Base-by-base conservation (phyloP, 2,329 filamentous ascomycete species). In the Cordyceps tenuipes region DNA sequence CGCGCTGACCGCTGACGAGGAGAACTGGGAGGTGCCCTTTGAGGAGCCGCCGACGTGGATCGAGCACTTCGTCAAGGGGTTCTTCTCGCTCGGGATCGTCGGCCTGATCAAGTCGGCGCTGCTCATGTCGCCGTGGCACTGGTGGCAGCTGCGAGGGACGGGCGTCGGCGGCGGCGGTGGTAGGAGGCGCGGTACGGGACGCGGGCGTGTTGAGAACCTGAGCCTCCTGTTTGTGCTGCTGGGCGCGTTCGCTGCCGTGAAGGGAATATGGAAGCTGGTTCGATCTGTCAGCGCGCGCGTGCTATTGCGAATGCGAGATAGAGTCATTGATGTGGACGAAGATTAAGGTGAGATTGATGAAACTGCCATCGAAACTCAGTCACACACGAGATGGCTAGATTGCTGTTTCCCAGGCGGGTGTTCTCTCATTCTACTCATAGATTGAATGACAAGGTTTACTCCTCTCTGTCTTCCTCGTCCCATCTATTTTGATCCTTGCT, bases 71-170 rank as follows among this genome's bases (percentile, higher is more conserved):
- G 64, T 89, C 61, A 97, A 97, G 72, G 94, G 94, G 0, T 80
- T 97, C 65, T 87, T 93, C n/a, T 93, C 90, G 5, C 81, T 97
- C 54, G 94, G 94, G 8, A 76, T 97, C 7, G 76, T 97, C 19
- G 92, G 93, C 0, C 89, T 96, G 62, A 71, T 91, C 60, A 96
- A 96, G 73, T 87, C 88, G 31, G 78, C 95, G 57, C 75, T 95
- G 54, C 82, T 86, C 17, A 78, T 91, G 69, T 87, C 84, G 19
- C 85, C 93, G 2, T 91, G 86, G 76, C 82, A 90, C 58, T 91
- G 87, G 82, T 88, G 85, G 78, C 88, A 89, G 68, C 69, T 95
- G 51, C 82, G 91, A 26, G 57, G 57, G 3, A 60, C 57, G 9
- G 57, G 57, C 21, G 29, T 60, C 19, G 78, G 79, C 46, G 82